Conservation (phyloP, 805 yeast species). For the Starmerella floris region DNA sequence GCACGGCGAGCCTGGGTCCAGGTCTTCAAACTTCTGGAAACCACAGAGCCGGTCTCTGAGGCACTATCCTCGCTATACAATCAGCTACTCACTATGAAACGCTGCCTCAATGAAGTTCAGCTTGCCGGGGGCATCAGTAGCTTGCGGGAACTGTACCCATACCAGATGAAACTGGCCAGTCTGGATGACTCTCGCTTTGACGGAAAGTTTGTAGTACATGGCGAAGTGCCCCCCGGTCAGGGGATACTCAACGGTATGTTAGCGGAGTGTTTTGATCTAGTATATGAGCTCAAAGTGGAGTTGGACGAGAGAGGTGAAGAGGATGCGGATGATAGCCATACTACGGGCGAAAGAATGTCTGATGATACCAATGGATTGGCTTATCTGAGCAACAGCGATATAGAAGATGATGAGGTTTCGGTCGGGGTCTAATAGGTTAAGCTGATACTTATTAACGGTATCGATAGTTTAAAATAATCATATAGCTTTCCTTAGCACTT, state of each 20-base stretch:
- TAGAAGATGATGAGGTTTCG: not conserved
- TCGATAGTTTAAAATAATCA: too few relatives aligned
- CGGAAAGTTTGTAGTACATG: conserved; percentile 82
- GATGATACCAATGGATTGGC: too few relatives aligned
- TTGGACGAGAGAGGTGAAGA: conserved; percentile 21
- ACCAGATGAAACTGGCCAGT: conserved; percentile 84
- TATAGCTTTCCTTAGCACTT: too few relatives aligned
- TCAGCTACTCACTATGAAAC: conserved; percentile 79
- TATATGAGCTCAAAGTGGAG: conserved; percentile 65
- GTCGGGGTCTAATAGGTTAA: not conserved
- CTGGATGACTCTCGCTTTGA: conserved; percentile 76
- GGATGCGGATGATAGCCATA: conserved; percentile 13
- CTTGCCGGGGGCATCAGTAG: conserved; percentile 84
- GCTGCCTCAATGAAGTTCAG: conserved; percentile 79
- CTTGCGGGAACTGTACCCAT: conserved; percentile 84
- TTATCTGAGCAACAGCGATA: not conserved
- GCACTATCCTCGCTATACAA: conserved; percentile 87
- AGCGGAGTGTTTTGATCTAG: conserved; percentile 88
- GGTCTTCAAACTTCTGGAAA: conserved; percentile 75
- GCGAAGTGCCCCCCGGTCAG: conserved; percentile 93
- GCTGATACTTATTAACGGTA: too few relatives aligned
- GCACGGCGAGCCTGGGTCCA: conserved; percentile 83
- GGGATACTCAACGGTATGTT: conserved; percentile 83
- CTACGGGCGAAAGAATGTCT: too few relatives aligned
- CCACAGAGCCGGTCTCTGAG: conserved; percentile 91